These are phyloP conservation scores for Inonotus obliquus DNA, from an alignment of 1,284 basidiomycete species.

Conservation along the genomic window DNA sequence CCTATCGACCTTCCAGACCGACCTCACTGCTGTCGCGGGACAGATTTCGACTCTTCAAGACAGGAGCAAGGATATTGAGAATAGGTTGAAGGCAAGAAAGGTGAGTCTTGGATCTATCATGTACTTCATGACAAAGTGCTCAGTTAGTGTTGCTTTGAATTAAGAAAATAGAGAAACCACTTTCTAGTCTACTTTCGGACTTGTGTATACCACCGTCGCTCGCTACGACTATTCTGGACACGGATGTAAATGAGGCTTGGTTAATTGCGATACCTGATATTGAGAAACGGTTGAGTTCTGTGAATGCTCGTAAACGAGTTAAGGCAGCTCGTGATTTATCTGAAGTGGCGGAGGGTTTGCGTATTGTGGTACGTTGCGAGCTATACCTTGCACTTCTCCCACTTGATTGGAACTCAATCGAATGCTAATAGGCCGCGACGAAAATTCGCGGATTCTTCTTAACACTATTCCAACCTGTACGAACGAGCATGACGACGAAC, in stretches of 20 bases:
- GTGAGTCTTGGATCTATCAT: slow-evolving; percentile 41
- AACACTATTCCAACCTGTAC: slow-evolving; percentile 77
- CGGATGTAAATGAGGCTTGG: slow-evolving; percentile 81
- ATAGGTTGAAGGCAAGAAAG: slow-evolving; percentile 75
- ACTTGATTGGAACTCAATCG: background rate
- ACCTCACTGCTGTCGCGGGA: slow-evolving; percentile 89
- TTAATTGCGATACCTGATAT: slow-evolving; percentile 75
- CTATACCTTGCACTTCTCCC: background rate
- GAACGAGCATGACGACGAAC: slow-evolving; percentile 83
- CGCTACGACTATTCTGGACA: slow-evolving; percentile 79
- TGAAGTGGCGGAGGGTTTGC: slow-evolving; percentile 80
- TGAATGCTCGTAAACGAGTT: slow-evolving; percentile 70
- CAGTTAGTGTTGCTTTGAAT: background rate
- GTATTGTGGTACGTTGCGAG: slow-evolving; percentile 63
- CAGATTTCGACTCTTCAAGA: slow-evolving; percentile 93
- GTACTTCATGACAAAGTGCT: background rate
- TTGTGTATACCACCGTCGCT: slow-evolving; percentile 82
- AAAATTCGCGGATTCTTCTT: slow-evolving; percentile 90
- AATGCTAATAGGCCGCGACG: slow-evolving; percentile 61
- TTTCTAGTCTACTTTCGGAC: slow-evolving; percentile 76
- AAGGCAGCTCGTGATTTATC: slow-evolving; percentile 81
- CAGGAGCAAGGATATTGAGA: slow-evolving; percentile 86
- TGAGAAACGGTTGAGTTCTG: slow-evolving; percentile 67
- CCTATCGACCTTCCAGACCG: slow-evolving; percentile 91
- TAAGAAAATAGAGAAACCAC: slow-evolving; percentile 83